Conservation (phyloP, 371 early-diverging fungal genomes). For the Mucor sp. region DNA sequence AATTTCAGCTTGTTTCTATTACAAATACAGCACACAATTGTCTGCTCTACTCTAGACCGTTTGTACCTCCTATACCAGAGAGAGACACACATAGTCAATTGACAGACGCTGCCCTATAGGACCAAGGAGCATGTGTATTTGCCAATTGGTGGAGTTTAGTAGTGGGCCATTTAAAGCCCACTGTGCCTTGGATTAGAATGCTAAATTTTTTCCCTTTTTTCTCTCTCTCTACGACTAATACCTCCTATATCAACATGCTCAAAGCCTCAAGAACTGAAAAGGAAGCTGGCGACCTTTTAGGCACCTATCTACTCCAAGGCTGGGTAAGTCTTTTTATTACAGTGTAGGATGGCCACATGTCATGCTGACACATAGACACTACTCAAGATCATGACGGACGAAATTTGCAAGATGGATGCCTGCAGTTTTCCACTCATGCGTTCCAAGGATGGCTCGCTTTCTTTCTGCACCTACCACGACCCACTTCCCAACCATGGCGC, state of each 20-base stretch:
- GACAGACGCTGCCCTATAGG: too few relatives aligned
- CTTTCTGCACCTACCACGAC: conserved; percentile 57
- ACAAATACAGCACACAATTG: too few relatives aligned
- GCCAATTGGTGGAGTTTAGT: not conserved
- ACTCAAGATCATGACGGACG: conserved; percentile 54
- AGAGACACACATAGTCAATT: too few relatives aligned
- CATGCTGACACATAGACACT: not conserved
- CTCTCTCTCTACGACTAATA: not conserved
- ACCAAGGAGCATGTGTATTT: too few relatives aligned
- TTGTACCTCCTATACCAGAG: too few relatives aligned
- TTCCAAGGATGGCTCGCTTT: conserved; percentile 51
- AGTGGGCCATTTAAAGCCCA: not conserved
- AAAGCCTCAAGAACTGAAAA: conserved; percentile 16
- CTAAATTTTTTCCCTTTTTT: not conserved
- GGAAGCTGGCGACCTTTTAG: conserved; percentile 28
- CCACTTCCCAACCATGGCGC: conserved; percentile 29
- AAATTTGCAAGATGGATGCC: conserved; percentile 34
- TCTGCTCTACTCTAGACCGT: too few relatives aligned
- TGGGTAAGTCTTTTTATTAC: conserved; percentile 40
- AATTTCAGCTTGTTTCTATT: too few relatives aligned
- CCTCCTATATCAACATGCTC: not conserved
- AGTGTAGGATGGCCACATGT: not conserved
- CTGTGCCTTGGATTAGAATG: not conserved
- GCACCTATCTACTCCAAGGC: conserved; percentile 49
- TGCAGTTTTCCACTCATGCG: conserved; percentile 59